Base-by-base conservation (phyloP, 176 grass and related monocot genomes). In the Microstegium vimineum region DNA sequence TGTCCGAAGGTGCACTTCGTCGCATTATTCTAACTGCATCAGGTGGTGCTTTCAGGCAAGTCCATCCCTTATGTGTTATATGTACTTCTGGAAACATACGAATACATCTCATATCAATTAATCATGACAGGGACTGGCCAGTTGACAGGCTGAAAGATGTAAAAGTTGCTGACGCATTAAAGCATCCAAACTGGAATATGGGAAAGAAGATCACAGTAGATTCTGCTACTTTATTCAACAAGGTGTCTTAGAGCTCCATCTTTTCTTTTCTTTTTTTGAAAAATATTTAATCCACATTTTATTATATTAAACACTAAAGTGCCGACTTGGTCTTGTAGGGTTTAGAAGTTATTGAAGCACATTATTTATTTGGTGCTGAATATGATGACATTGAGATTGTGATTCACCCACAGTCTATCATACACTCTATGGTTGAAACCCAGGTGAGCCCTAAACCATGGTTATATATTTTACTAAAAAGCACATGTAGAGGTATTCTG, bases 121-220 rank as follows among this genome's bases (percentile, higher is more conserved):
- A 57, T 76, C 34, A 59, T 87, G 42, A 64, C 56, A 99, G 97
- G 82, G 96, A 99, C 42, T 99, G 84, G 96, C 91, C 96, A 23
- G 93, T 90, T 83, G 96, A 94, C 26, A 95, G 54, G 34, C 73
- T 99, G 51, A 92, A 94, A 86, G 93, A 99, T 35, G 96, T 94
- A 62, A 95, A 94, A 85, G 96, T 99, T 83, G 91, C 96, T n/a
- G 96, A 99, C 86, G 96, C 96, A 73, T 86, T 99, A 43, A 99
- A 95, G 41, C 96, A 99, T 45, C 96, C 96, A 69, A 99, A 99
- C 76, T 99, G 96, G 96, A 95, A 69, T 75, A 95, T 99, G 96
- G 96, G 96, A 61, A 99, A 95, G 83, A 99, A 99, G 88, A 99
- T 99, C 80, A 99, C 96, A 66, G 96, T 99, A 60, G 96, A 99